These are phyloP conservation scores for Aspergillus tubingensis DNA, from an alignment of 2,329 filamentous ascomycete genomes.

Conservation along the genomic window DNA sequence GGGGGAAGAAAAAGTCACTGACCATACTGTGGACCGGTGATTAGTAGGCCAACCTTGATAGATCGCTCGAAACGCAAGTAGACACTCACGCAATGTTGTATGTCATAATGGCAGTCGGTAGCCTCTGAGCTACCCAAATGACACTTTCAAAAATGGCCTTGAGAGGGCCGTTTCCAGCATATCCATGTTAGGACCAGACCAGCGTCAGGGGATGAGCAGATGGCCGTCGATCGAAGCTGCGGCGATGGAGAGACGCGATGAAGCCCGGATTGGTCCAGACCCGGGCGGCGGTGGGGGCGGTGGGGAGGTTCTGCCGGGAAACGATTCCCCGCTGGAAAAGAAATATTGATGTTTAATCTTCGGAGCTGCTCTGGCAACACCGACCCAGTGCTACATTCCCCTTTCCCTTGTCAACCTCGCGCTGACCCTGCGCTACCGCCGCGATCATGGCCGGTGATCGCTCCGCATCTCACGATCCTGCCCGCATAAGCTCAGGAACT, in stretches of 20 bases:
- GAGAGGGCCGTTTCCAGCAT: neutral
- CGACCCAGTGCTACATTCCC: constrained; percentile 18
- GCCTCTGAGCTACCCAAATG: constrained; percentile 18
- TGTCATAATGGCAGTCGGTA: constrained; percentile 53
- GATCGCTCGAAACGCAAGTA: constrained; percentile 1
- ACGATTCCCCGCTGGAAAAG: constrained; percentile 32
- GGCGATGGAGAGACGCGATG: constrained; percentile 4
- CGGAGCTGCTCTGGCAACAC: constrained; percentile 21
- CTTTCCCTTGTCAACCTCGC: neutral
- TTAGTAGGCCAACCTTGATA: constrained; percentile 27
- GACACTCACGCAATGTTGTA: constrained; percentile 68
- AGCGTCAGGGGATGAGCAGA: neutral
- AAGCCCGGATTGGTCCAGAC: constrained; percentile 19
- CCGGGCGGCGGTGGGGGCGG: constrained; percentile 23
- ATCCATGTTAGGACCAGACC: constrained; percentile 23
- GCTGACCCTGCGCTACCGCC: constrained; percentile 15
- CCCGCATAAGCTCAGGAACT: constrained; percentile 25
- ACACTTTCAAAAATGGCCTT: constrained; percentile 14
- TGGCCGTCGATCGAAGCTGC: constrained; percentile 3
- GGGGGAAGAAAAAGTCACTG: constrained; percentile 98
- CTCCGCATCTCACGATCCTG: constrained; percentile 51
- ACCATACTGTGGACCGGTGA: constrained; percentile 67
- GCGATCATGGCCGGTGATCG: constrained; percentile 49
- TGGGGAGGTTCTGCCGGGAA: constrained; percentile 23
- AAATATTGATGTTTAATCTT: constrained; percentile 12